These are phyloP conservation scores for Sclerotinia trifoliorum DNA, from an alignment of 2,329 filamentous ascomycete genomes.

Conservation along the genomic window DNA sequence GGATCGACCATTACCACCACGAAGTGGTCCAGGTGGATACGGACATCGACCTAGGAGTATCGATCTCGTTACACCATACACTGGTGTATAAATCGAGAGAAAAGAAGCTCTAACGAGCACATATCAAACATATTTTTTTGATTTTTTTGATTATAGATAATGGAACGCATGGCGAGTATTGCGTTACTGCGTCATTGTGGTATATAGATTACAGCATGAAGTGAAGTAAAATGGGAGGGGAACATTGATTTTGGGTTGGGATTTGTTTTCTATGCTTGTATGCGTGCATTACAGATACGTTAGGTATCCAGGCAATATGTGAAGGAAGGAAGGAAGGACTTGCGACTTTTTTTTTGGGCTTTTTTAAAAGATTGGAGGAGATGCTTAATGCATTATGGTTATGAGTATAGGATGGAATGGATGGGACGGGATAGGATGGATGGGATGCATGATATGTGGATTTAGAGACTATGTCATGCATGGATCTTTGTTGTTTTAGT, in stretches of 20 bases:
- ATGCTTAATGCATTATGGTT: background rate
- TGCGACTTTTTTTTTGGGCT: background rate
- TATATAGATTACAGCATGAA: constrained; percentile 3
- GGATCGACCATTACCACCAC: constrained; percentile 57
- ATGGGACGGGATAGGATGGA: background rate
- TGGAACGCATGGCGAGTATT: constrained; percentile 1
- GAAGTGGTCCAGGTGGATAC: constrained; percentile 50
- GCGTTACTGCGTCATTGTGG: background rate
- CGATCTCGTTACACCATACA: constrained; percentile 58
- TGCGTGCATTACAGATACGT: background rate
- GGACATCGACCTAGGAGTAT: constrained; percentile 60
- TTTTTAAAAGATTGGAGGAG: background rate
- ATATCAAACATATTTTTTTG: constrained; percentile 2
- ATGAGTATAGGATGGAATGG: background rate
- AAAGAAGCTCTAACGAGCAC: background rate
- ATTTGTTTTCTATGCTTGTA: background rate
- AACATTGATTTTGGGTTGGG: background rate
- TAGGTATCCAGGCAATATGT: background rate
- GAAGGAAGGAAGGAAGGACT: background rate
- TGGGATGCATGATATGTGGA: background rate
- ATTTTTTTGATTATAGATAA: background rate
- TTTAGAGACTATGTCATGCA: background rate
- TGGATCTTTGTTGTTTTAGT: background rate
- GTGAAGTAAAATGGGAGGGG: constrained; percentile 2
- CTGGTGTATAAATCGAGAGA: background rate